Base-by-base conservation (phyloP, 768 basidiomycete genomes). In the Macrolepiota dolichaula region DNA sequence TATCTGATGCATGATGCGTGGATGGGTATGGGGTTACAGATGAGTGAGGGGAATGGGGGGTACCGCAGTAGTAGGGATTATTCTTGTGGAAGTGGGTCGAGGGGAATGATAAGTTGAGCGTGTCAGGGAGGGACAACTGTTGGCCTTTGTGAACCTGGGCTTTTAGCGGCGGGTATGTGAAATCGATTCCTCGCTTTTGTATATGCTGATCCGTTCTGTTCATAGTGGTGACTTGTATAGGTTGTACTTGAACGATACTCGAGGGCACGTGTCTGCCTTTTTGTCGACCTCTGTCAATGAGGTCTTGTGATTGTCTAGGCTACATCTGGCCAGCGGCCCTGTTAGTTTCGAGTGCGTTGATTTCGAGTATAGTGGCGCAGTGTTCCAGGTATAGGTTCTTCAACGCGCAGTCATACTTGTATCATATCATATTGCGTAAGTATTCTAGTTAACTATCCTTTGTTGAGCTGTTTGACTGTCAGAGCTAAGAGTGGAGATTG, bases 41-140 rank as follows among this genome's bases (percentile, higher is more conserved):
- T 78, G 44, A 85, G 83, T 50, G 83, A 81, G 56, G 84, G 85
- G 40, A 85, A 85, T 5, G 80, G 82, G 42, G 81, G 77, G 3
- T 96, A 94, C 73, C 93, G 88, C 67, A 96, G 96, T 0, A 88
- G 88, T 57, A 95, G 96, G 95, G 96, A 66, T 92, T 92, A 91
- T 96, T 96, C 70, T 69, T 95, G 35, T 95, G 91, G 91, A 85
- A 81, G 60, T 82, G 85, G 64, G 72, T 77, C 7, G 76, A 55
- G 19, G n/a, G 37, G 1, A n/a, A 77, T 53, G 74, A 70, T 3
- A 72, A 71, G 3, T 67, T 94, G 44, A 76, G 84, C 25, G 81
- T 92, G 32, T 95, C 95, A 0, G 94, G 94, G 2, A 85, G 76
- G 71, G 98, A 98, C 70, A 87, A 88, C 97, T 67, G 89, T 97